Conservation (phyloP, 2,329 filamentous ascomycete genomes). For the Penicillium sp. region DNA sequence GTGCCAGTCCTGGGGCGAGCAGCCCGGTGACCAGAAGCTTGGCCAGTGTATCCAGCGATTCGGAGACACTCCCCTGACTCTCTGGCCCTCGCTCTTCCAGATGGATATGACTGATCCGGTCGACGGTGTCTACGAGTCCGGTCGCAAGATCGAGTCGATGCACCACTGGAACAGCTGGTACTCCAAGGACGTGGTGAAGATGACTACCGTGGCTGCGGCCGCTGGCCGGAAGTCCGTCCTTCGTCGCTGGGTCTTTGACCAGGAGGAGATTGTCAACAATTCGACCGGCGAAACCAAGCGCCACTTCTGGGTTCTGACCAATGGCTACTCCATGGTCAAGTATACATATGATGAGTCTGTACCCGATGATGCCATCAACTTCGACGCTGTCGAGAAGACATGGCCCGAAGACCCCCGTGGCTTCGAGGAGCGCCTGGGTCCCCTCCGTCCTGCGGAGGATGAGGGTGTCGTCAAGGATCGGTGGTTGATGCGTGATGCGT, state of each 20-base stretch:
- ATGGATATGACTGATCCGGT: slow-evolving; percentile 43
- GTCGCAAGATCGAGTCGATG: slow-evolving; percentile 40
- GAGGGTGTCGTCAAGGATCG: slow-evolving; percentile 40
- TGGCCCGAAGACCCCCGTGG: slow-evolving; percentile 42
- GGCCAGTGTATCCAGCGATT: slow-evolving; percentile 41
- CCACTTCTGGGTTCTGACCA: slow-evolving; percentile 43
- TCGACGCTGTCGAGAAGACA: slow-evolving; percentile 42
- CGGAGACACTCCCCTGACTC: slow-evolving; percentile 36
- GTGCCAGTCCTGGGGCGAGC: slow-evolving; percentile 41
- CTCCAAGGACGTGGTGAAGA: slow-evolving; percentile 43
- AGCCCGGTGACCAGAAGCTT: slow-evolving; percentile 43
- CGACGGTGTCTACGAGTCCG: slow-evolving; percentile 43
- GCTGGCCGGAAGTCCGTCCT: slow-evolving; percentile 41
- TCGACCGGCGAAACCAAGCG: slow-evolving; percentile 33
- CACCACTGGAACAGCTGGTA: slow-evolving; percentile 46
- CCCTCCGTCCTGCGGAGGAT: slow-evolving; percentile 38
- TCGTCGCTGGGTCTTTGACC: slow-evolving; percentile 44
- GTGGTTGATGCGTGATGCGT: slow-evolving; percentile 38
- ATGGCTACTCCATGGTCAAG: slow-evolving; percentile 42
- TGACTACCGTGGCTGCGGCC: slow-evolving; percentile 39
- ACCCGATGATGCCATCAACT: slow-evolving; percentile 40
- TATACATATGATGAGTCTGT: slow-evolving; percentile 38
- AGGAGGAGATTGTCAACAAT: slow-evolving; percentile 35
- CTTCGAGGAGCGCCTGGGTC: slow-evolving; percentile 39
- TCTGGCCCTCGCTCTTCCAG: slow-evolving; percentile 42